Conservation (phyloP, 768 basidiomycete species). For the Amanita thiersii region DNA sequence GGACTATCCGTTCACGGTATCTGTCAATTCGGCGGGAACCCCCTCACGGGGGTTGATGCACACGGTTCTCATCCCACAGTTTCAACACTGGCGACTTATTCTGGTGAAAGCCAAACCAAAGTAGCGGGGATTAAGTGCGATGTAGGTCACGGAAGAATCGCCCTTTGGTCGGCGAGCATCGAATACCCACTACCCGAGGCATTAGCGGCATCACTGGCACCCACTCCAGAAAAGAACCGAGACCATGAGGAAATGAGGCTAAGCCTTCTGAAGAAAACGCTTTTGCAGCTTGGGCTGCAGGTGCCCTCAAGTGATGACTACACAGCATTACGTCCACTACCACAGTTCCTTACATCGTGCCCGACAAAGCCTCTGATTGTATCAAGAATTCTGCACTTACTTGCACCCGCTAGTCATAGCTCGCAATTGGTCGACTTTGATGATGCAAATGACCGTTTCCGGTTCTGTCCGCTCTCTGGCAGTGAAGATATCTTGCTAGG, state of each 20-base stretch:
- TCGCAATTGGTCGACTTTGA: constrained; percentile 32
- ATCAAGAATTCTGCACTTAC: constrained; percentile 25
- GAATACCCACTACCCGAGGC: constrained; percentile 44
- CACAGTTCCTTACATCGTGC: constrained; percentile 49
- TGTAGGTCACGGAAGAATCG: constrained; percentile 39
- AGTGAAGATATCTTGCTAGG: constrained; percentile 21
- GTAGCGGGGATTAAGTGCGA: constrained; percentile 24
- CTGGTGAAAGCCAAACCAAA: constrained; percentile 12
- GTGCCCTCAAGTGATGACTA: constrained; percentile 31
- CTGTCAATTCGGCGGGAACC: constrained; percentile 15
- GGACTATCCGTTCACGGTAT: constrained; percentile 21
- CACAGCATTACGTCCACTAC: constrained; percentile 36
- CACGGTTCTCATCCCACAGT: constrained; percentile 14
- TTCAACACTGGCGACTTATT: constrained; percentile 24
- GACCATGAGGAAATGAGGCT: constrained; percentile 17
- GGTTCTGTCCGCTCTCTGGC: constrained; percentile 37
- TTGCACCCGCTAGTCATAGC: constrained; percentile 23
- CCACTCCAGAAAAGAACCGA: constrained; percentile 9
- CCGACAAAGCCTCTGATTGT: constrained; percentile 34
- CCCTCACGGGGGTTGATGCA: constrained; percentile 24
- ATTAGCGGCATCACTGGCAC: constrained; percentile 19
- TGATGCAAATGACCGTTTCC: constrained; percentile 68
- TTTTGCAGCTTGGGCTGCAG: constrained; percentile 26
- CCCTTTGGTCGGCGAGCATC: constrained; percentile 49
- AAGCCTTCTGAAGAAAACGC: constrained; percentile 21